Evolutionary conservation across 306 rosid genomes (phyloP).

Genomic region (Dryas alaskensis): DNA sequence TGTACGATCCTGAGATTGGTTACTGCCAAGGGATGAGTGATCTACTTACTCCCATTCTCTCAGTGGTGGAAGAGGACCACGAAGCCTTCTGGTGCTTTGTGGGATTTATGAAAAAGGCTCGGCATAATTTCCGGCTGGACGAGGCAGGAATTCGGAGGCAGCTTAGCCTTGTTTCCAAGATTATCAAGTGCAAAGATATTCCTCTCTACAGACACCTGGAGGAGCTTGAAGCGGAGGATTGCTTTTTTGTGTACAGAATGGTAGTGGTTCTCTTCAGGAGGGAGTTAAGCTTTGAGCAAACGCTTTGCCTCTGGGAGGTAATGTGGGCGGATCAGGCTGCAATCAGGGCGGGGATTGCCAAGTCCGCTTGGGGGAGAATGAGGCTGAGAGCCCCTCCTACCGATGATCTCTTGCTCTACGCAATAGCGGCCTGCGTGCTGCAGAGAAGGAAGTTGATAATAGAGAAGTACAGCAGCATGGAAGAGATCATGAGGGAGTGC

Average conservation of each 20-base stretch:
- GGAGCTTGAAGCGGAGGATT: conserved; percentile 31
- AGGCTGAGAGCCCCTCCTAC: conserved; percentile 31
- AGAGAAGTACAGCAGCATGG: conserved; percentile 34
- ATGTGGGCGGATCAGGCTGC: conserved; percentile 34
- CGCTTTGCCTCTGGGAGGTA: conserved; percentile 32
- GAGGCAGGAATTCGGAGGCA: conserved; percentile 32
- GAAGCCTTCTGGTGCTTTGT: conserved; percentile 36
- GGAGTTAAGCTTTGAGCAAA: conserved; percentile 30
- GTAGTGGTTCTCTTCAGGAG: conserved; percentile 33
- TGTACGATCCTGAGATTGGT: conserved; percentile 29
- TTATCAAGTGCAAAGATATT: conserved; percentile 29
- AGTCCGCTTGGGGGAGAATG: conserved; percentile 26
- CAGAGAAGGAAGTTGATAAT: conserved; percentile 28
- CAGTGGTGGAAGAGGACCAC: conserved; percentile 30
- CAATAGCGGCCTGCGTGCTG: conserved; percentile 28
- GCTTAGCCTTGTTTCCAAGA: conserved; percentile 27
- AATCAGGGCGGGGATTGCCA: conserved; percentile 22
- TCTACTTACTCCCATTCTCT: conserved; percentile 28
- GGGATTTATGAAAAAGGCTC: conserved; percentile 31
- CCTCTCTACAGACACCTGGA: conserved; percentile 30
- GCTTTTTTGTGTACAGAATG: conserved; percentile 34
- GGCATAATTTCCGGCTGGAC: conserved; percentile 30
- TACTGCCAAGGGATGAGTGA: conserved; percentile 36
- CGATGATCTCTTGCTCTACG: conserved; percentile 22
- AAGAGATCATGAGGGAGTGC: conserved; percentile 35